These are phyloP conservation scores for Zoysia matrella DNA, from an alignment of 202 grass and related monocot genomes.

Conservation along the genomic window DNA sequence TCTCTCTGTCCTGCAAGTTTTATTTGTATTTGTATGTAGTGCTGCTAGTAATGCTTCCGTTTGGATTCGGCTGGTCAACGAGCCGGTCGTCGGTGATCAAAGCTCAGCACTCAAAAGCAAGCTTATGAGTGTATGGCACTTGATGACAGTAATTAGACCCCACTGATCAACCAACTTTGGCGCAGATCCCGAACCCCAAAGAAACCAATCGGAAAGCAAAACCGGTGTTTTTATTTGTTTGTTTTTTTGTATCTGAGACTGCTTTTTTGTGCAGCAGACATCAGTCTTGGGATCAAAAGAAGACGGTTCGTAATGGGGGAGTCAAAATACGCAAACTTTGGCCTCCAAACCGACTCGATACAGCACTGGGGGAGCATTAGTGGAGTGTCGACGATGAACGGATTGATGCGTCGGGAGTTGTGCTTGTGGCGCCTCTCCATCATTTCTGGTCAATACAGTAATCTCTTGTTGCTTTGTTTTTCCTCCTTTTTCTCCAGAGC, in stretches of 20 bases:
- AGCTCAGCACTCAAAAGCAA: conserved; percentile 15
- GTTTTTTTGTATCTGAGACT: conserved; percentile 25
- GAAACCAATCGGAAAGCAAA: conserved; percentile 39
- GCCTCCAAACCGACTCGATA: conserved; percentile 34
- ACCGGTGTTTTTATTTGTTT: neutral
- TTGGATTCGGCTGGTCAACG: conserved; percentile 50
- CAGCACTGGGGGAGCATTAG: conserved; percentile 32
- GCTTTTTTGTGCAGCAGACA: no score
- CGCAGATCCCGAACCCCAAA: conserved; percentile 57
- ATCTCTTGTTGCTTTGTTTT: neutral
- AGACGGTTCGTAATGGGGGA: conserved; percentile 37
- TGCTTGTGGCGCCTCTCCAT: conserved; percentile 46
- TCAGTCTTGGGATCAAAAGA: conserved; percentile 39
- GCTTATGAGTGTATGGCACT: conserved; percentile 50
- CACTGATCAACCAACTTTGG: conserved; percentile 60
- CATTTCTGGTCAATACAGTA: conserved; percentile 37
- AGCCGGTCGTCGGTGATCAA: conserved; percentile 56
- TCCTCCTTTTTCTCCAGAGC: neutral
- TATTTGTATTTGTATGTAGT: conserved; percentile 1
- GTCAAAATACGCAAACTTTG: conserved; percentile 48
- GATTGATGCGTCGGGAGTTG: conserved; percentile 44
- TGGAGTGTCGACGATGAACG: conserved; percentile 17
- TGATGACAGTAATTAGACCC: conserved; percentile 55
- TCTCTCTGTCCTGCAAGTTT: conserved; percentile 47
- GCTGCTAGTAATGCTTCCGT: conserved; percentile 14